phyloP scores from a whole-genome alignment of 768 basidiomycete species.

The Termitomyces heimii region DNA sequence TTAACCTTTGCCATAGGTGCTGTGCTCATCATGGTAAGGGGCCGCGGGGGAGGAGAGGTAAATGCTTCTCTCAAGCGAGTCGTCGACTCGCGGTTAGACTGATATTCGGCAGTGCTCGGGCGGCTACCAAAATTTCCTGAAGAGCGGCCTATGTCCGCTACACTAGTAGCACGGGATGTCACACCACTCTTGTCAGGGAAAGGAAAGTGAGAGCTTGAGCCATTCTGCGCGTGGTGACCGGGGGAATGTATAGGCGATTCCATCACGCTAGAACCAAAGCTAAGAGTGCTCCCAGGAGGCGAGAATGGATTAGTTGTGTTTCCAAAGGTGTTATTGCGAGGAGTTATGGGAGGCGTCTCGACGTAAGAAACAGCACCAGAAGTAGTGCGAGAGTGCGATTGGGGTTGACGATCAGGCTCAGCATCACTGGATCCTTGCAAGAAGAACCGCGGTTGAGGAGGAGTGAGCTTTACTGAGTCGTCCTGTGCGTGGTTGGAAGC shows the following conservation, averaged over 20 bases:
- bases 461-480: conserved; percentile 22
- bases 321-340: conserved; percentile 31
- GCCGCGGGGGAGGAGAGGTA: conserved; percentile 51
- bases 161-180: conserved; percentile 33
- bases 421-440: conserved; percentile 22
- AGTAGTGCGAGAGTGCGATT: conserved; percentile 28
- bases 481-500: conserved; percentile 17
- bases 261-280: conserved; percentile 30
- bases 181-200: conserved; percentile 33
- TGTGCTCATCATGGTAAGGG: conserved; percentile 47
- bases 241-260: conserved; percentile 22
- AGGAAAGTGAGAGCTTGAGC: conserved; percentile 20
- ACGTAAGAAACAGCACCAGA: conserved; percentile 24
- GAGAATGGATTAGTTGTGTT: conserved; percentile 43
- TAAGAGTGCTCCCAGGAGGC: conserved; percentile 41
- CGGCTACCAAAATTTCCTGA: conserved; percentile 34
- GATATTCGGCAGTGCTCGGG: conserved; percentile 23
- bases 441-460: conserved; percentile 27
- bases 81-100: conserved; percentile 28
- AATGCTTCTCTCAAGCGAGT: conserved; percentile 48
- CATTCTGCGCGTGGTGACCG: conserved; percentile 14
- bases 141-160: conserved; percentile 34
- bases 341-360: conserved; percentile 36
- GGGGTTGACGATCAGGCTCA: conserved; percentile 19
- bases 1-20: conserved; percentile 38